Conservation (phyloP, 371 early-diverging fungal genomes). For the Thermomucor indicae-seudaticae region DNA sequence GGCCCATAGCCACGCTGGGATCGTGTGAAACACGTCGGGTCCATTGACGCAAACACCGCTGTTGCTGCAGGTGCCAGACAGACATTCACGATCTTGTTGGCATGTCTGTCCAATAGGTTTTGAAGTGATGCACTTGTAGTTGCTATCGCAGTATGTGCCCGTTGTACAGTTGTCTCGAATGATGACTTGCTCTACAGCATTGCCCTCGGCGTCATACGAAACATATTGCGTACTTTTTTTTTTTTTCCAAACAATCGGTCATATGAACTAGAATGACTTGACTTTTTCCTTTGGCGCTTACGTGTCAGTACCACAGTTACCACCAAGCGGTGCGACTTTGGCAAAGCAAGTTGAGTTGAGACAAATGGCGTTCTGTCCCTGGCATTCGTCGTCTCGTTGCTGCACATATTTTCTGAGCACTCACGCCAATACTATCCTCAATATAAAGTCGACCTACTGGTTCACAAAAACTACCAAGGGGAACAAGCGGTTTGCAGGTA, state of each 20-base stretch:
- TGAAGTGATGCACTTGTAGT: conserved; percentile 20
- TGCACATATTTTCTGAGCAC: conserved; percentile 1
- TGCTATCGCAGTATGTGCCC: conserved; percentile 27
- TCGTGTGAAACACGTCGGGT: conserved; percentile 38
- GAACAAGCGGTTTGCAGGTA: conserved; percentile 18
- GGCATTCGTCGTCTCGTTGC: conserved; percentile 48
- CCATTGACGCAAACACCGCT: conserved; percentile 27
- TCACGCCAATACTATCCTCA: neutral
- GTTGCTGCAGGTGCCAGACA: conserved; percentile 35
- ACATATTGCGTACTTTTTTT: conserved; percentile 24
- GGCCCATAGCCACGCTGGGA: conserved; percentile 39
- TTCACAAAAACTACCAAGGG: conserved; percentile 29
- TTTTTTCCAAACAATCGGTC: conserved; percentile 6
- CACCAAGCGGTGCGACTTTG: conserved; percentile 40
- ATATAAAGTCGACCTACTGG: conserved; percentile 10
- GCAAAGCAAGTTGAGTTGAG: conserved; percentile 38
- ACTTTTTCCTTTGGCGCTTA: conserved; percentile 11
- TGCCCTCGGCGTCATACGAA: conserved; percentile 25
- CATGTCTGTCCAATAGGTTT: conserved; percentile 17
- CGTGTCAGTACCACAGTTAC: conserved; percentile 39
- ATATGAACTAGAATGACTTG: neutral
- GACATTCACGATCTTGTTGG: conserved; percentile 41
- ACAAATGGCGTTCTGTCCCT: conserved; percentile 30
- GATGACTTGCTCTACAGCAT: conserved; percentile 25
- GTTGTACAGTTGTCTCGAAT: conserved; percentile 44